These are phyloP conservation scores for Chlamydomonas applanata DNA, from an alignment of 139 green algal genomes.

Conservation along the genomic window DNA sequence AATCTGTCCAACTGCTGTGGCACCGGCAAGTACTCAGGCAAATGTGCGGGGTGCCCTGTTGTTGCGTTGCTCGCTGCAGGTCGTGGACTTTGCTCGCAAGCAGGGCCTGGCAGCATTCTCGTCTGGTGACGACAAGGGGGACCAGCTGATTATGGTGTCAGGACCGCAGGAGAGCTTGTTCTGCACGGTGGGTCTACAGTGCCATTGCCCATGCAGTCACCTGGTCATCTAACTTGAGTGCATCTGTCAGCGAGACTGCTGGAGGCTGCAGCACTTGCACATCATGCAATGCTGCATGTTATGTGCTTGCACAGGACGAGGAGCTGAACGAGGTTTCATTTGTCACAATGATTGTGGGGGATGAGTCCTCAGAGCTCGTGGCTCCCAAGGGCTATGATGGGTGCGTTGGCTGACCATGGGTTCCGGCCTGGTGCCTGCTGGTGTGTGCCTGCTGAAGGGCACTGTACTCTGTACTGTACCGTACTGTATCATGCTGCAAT, in stretches of 20 bases:
- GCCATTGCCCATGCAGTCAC: background rate
- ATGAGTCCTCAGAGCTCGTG: constrained; percentile 16
- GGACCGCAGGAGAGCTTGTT: constrained; percentile 8
- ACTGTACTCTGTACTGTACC: no score
- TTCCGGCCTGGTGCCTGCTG: no score
- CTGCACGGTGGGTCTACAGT: background rate
- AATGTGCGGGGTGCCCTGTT: no score
- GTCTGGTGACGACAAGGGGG: constrained; percentile 25
- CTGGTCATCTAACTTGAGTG: background rate
- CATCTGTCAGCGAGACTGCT: background rate
- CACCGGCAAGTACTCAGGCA: no score
- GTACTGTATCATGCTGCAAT: no score
- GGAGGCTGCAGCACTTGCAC: background rate
- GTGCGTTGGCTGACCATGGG: no score
- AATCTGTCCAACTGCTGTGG: no score
- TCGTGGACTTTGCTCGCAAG: constrained; percentile 4
- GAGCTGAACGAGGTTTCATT: constrained; percentile 39
- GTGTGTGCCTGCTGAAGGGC: no score
- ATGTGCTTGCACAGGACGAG: constrained; percentile 16
- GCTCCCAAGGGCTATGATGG: constrained; percentile 26
- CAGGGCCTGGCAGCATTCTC: constrained; percentile 20
- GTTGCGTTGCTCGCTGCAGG: background rate
- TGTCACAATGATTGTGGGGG: constrained; percentile 22
- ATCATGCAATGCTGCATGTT: constrained; percentile 3
- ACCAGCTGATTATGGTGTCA: constrained; percentile 46